A percentile compares a stretch with the other conserved stretches of the same genome.
Conservation (phyloP, 2,329 filamentous ascomycete genomes). For the Talaromyces sp. region DNA sequence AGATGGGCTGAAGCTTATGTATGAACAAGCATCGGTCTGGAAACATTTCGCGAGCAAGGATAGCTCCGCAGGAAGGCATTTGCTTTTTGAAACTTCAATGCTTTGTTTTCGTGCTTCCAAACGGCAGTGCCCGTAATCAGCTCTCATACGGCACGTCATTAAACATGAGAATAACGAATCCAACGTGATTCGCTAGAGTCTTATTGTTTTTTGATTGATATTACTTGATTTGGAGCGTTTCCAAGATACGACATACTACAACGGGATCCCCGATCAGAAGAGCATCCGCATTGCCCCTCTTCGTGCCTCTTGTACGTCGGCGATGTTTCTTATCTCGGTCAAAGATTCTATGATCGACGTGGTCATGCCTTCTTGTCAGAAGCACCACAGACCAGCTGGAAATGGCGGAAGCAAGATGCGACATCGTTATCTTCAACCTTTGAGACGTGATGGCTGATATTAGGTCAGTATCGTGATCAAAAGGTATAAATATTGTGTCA, state of each 20-base stretch:
- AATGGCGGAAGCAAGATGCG: slow-evolving; percentile 1
- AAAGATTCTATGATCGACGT: slow-evolving; percentile 1
- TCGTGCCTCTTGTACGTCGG: not conserved
- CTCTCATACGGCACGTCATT: not conserved
- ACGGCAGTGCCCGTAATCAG: not conserved
- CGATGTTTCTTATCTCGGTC: slow-evolving; percentile 9
- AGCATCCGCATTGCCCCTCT: not conserved
- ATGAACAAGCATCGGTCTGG: not conserved
- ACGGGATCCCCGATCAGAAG: not conserved
- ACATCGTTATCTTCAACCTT: slow-evolving; percentile 10
- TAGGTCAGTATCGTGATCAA: not conserved
- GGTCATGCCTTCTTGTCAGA: not conserved
- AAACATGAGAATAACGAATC: not conserved
- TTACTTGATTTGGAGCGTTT: not conserved
- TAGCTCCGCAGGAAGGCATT: not conserved
- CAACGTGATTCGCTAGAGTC: not conserved
- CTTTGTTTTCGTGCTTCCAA: not conserved
- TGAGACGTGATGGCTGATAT: not conserved
- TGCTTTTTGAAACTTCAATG: not conserved
- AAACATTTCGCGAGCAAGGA: not conserved
- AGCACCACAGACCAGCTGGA: not conserved
- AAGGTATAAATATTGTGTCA: slow-evolving; percentile 5
- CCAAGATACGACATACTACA: not conserved
- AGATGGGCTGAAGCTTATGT: slow-evolving; percentile 2
- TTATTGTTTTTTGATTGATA: not conserved